Percentiles rank a stretch among this genome's conserved stretches.
Conservation (phyloP, 345 rosid genomes). For the Eucalyptus microcorys region DNA sequence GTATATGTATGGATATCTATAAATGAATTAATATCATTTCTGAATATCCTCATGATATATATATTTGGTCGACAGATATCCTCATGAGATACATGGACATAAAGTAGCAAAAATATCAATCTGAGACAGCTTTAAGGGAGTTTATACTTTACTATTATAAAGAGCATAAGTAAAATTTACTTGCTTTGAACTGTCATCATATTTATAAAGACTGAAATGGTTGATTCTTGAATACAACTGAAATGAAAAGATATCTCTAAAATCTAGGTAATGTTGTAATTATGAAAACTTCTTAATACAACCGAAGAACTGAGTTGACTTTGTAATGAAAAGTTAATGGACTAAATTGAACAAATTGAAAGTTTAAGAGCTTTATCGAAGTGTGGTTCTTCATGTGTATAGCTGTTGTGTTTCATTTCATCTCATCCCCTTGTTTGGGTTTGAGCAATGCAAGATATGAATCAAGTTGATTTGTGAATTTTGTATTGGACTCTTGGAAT, state of each 20-base stretch:
- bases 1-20: background rate
- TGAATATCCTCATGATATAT: background rate
- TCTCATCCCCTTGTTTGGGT: background rate
- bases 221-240: no score
- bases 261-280: background rate
- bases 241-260: background rate
- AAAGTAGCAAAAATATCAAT: background rate
- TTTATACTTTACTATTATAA: no score
- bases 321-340: background rate
- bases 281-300: no score
- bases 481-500: background rate
- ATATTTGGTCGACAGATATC: background rate
- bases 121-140: background rate
- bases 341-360: no score
- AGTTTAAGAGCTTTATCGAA: no score
- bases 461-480: background rate
- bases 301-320: background rate
- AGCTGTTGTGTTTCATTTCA: background rate
- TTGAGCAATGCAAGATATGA: background rate
- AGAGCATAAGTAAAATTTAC: background rate
- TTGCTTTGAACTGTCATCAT: no score
- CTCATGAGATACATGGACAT: background rate
- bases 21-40: no score
- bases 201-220: background rate
- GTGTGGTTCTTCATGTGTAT: background rate